Percentiles rank a stretch among this genome's conserved stretches.
These are phyloP conservation scores for Cystobasidium sp. DNA, from an alignment of 1,284 basidiomycete genomes.

Conservation along the genomic window DNA sequence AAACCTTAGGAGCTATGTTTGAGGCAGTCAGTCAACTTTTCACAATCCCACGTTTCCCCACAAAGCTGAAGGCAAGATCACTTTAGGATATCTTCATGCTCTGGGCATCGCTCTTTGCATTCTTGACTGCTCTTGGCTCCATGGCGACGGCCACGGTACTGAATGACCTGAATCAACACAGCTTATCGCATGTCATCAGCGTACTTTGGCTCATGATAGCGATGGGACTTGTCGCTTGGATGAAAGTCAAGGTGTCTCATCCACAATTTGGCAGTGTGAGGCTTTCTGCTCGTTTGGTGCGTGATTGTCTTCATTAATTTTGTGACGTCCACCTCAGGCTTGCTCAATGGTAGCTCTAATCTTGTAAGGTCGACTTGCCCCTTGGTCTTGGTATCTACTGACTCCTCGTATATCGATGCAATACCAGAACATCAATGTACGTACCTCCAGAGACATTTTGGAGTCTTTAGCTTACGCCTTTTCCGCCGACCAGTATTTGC, in stretches of 20 bases:
- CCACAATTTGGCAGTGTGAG: conserved; percentile 79
- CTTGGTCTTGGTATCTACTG: neutral
- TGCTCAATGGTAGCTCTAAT: conserved; percentile 85
- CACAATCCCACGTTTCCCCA: no score
- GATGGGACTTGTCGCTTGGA: conserved; percentile 80
- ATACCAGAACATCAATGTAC: conserved; percentile 46
- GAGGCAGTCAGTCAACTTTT: conserved; percentile 17
- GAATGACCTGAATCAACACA: conserved; percentile 57
- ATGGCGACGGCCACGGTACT: conserved; percentile 61
- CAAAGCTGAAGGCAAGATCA: no score
- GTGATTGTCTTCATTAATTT: conserved; percentile 19
- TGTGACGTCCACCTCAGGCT: conserved; percentile 61
- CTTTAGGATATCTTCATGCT: conserved; percentile 74
- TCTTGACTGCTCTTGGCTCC: conserved; percentile 74
- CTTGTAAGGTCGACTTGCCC: conserved; percentile 66
- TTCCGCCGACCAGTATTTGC: conserved; percentile 65
- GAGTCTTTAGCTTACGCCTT: neutral
- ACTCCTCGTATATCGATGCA: neutral
- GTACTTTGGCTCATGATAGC: conserved; percentile 82
- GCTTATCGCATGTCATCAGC: conserved; percentile 59
- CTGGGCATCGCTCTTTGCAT: conserved; percentile 71
- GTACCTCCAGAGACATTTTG: conserved; percentile 45
- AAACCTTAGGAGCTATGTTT: conserved; percentile 46
- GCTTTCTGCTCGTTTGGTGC: no score
- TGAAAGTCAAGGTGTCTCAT: conserved; percentile 86